Conservation (phyloP, 2,329 filamentous ascomycete species). For the Pseudohalonectria lignicola region DNA sequence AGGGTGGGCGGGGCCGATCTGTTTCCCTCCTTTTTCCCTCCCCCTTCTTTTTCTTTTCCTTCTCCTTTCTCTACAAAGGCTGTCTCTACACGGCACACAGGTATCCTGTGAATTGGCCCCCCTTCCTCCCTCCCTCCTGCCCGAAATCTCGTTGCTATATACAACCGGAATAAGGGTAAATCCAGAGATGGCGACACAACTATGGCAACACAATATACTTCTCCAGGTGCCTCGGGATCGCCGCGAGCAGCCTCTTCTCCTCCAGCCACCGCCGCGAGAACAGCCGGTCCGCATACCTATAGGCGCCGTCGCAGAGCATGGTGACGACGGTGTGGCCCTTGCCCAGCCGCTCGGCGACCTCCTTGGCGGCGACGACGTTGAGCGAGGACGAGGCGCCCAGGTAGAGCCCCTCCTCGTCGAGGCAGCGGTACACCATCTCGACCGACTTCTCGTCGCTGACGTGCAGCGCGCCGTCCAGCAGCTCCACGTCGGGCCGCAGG, state of each 20-base stretch:
- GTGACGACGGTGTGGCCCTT: slow-evolving; percentile 87
- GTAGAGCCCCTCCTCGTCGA: slow-evolving; percentile 94
- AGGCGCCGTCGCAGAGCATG: slow-evolving; percentile 91
- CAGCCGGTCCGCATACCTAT: slow-evolving; percentile 85
- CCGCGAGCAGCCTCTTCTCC: slow-evolving; percentile 69
- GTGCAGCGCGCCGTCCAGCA: slow-evolving; percentile 74
- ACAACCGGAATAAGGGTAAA: too few relatives aligned
- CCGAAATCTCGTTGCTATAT: too few relatives aligned
- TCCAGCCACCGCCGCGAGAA: slow-evolving; percentile 88
- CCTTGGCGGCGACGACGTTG: slow-evolving; percentile 91
- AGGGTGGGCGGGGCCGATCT: too few relatives aligned
- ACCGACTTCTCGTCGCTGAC: slow-evolving; percentile 92
- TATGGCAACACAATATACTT: slow-evolving; percentile 86
- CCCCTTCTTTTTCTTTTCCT: too few relatives aligned
- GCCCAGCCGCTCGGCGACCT: slow-evolving; percentile 84
- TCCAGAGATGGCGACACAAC: neutral
- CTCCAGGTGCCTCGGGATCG: slow-evolving; percentile 74
- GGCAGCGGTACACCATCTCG: slow-evolving; percentile 91
- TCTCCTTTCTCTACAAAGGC: too few relatives aligned
- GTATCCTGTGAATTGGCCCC: too few relatives aligned
- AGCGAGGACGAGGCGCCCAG: slow-evolving; percentile 86
- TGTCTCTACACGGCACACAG: too few relatives aligned
- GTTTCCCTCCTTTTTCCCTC: too few relatives aligned
- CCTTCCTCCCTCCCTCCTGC: too few relatives aligned
- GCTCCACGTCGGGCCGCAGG: slow-evolving; percentile 68